Conservation (phyloP, 345 rosid species). For the Dipteronia dyeriana region DNA sequence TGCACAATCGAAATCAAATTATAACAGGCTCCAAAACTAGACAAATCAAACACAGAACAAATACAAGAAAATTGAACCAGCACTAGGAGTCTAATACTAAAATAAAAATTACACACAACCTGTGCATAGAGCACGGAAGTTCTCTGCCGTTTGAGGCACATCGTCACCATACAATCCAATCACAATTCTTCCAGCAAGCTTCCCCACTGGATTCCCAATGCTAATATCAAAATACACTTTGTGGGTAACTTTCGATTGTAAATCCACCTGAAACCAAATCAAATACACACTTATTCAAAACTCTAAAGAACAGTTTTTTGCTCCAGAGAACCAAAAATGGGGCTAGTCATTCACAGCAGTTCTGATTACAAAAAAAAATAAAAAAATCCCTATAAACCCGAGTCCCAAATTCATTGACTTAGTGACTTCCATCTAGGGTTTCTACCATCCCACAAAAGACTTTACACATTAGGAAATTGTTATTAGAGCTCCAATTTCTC, state of each 20-base stretch:
- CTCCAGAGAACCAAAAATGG: background rate
- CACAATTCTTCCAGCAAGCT: constrained; percentile 82
- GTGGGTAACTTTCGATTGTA: constrained; percentile 82
- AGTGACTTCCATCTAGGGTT: background rate
- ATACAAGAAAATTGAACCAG: background rate
- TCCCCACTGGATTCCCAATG: constrained; percentile 91
- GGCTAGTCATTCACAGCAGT: background rate
- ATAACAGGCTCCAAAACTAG: background rate
- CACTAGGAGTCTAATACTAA: background rate
- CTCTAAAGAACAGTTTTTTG: background rate
- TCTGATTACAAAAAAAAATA: background rate
- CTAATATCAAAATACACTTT: constrained; percentile 93
- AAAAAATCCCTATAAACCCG: background rate
- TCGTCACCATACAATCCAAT: constrained; percentile 95
- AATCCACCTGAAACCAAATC: constrained; percentile 41
- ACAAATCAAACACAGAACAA: background rate
- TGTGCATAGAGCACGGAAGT: constrained; percentile 95
- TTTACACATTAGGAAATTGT: background rate
- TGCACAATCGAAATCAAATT: constrained; percentile 16
- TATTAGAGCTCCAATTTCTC: background rate
- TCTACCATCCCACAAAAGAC: background rate
- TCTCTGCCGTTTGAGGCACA: constrained; percentile 93
- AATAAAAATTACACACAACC: constrained; percentile 40
- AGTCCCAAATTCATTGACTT: background rate
- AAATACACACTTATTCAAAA: background rate